A percentile compares a stretch with the other conserved stretches of the same genome.
These are phyloP conservation scores for Lobosporangium transversale DNA, from an alignment of 192 early-diverging fungal species.

Conservation along the genomic window DNA sequence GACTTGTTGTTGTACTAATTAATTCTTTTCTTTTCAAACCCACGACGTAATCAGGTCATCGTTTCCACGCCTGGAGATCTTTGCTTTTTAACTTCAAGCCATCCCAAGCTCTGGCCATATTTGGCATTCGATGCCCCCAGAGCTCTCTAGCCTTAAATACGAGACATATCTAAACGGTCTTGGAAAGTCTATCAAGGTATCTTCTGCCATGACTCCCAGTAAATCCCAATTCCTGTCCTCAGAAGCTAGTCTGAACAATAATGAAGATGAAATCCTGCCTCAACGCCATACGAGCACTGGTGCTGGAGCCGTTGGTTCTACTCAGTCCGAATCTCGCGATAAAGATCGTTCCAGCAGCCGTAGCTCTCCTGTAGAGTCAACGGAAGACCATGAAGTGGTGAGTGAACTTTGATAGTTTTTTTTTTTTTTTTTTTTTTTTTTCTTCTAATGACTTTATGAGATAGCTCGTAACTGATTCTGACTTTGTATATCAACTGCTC, in stretches of 20 bases:
- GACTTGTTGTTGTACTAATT: background rate
- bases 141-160: slow-evolving; percentile 13
- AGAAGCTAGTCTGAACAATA: slow-evolving; percentile 17
- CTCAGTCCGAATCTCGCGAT: slow-evolving; percentile 8
- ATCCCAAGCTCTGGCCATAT: slow-evolving; percentile 3
- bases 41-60: no score
- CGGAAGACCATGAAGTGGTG: slow-evolving; percentile 43
- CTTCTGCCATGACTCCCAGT: slow-evolving; percentile 31
- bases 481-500: slow-evolving; percentile 50
- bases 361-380: slow-evolving; percentile 14
- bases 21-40: background rate
- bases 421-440: background rate
- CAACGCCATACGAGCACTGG: slow-evolving; percentile 29
- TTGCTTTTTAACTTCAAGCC: background rate
- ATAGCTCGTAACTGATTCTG: no score
- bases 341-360: slow-evolving; percentile 22
- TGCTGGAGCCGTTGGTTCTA: slow-evolving; percentile 29
- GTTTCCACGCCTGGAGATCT: no score
- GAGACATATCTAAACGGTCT: slow-evolving; percentile 23
- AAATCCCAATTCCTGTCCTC: slow-evolving; percentile 30
- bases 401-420: background rate
- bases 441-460: slow-evolving; percentile 67
- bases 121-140: slow-evolving; percentile 31
- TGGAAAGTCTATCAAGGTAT: slow-evolving; percentile 13
- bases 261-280: slow-evolving; percentile 35